Evolutionary conservation across 2,329 filamentous ascomycete species (phyloP).

Genomic region (Eutypa lata): DNA sequence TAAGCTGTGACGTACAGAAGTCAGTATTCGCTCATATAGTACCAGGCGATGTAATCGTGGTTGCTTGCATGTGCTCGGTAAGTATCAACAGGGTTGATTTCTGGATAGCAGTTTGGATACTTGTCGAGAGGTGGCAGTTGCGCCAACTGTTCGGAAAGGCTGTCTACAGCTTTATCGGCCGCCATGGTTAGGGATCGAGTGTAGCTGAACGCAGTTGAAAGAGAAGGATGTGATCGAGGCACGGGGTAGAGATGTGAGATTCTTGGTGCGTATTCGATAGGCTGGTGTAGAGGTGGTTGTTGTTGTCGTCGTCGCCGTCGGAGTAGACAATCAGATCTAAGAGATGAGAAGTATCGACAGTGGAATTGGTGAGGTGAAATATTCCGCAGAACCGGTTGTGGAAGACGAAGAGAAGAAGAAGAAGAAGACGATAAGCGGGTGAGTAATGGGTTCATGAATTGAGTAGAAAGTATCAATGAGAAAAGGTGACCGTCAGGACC

Average conservation of each 20-base stretch:
- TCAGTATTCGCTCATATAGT: neutral
- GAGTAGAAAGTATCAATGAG: too few relatives aligned
- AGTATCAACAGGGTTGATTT: slow-evolving; percentile 73
- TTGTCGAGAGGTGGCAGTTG: slow-evolving; percentile 26
- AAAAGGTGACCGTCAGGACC: too few relatives aligned
- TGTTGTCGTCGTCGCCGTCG: neutral
- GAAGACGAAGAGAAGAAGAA: neutral
- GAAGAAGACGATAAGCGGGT: neutral
- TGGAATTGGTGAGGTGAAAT: neutral
- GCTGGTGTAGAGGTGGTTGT: neutral
- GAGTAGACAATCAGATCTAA: neutral
- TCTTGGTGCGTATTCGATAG: neutral
- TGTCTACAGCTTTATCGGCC: slow-evolving; percentile 14
- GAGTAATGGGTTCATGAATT: neutral
- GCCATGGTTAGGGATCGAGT: slow-evolving; percentile 13
- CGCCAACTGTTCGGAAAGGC: slow-evolving; percentile 20
- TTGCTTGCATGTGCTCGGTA: slow-evolving; percentile 52
- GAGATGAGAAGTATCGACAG: neutral
- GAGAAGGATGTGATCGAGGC: too few relatives aligned
- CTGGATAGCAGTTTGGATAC: slow-evolving; percentile 60
- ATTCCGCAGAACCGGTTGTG: neutral
- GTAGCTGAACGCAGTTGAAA: neutral
- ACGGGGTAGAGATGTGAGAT: too few relatives aligned
- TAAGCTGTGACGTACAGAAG: slow-evolving; percentile 57
- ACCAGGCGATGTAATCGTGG: neutral